A percentile compares a stretch with the other conserved stretches of the same genome.
These are phyloP conservation scores for Viola odorata DNA, from an alignment of 345 rosid species.

Conservation along the genomic window DNA sequence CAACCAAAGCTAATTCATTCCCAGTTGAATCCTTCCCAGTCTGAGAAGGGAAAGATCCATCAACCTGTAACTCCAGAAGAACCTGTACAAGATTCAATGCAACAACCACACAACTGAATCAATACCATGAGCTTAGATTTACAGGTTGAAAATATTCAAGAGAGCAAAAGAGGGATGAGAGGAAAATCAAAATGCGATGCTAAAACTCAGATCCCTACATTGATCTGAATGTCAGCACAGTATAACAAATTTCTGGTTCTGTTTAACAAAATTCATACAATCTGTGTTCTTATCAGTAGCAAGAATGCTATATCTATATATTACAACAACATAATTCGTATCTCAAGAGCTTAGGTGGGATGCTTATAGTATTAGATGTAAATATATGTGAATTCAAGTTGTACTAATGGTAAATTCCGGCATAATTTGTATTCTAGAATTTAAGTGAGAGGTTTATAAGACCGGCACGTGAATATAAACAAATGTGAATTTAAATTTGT, in stretches of 20 bases:
- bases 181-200: not conserved
- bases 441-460: no score
- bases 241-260: not conserved
- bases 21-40: conserved; percentile 51
- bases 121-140: not conserved
- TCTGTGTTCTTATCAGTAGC: not conserved
- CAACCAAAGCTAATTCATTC: conserved; percentile 68
- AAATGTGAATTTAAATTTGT: no score
- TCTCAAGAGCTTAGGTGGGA: no score
- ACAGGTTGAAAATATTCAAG: not conserved
- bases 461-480: no score
- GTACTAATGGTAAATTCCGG: no score
- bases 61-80: conserved; percentile 62
- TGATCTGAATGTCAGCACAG: not conserved
- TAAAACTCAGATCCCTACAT: not conserved
- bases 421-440: no score
- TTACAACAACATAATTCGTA: no score
- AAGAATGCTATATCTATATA: not conserved
- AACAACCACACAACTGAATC: conserved; percentile 13
- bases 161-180: not conserved
- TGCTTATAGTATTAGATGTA: no score
- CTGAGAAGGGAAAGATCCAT: conserved; percentile 34
- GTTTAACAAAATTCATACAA: not conserved
- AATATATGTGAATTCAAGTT: no score
- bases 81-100: conserved; percentile 39